Percentiles rank a stretch among this genome's conserved stretches.
Evolutionary conservation across 176 grass and related monocot genomes (phyloP).

Genomic region (Musa schizocarpa): DNA sequence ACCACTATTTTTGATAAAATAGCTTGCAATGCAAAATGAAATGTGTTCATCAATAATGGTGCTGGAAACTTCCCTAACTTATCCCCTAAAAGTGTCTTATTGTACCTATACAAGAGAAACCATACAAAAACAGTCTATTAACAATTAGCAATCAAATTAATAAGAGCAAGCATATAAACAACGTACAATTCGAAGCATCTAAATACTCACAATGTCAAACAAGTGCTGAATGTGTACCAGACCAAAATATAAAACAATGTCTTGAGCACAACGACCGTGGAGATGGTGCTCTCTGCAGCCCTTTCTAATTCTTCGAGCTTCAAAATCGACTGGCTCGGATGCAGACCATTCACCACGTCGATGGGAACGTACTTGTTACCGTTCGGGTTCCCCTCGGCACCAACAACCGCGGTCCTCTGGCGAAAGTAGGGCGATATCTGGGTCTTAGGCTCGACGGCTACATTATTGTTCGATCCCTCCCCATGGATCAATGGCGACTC

Average conservation of each 20-base stretch:
- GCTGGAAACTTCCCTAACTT: constrained; percentile 96
- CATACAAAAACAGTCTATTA: neutral
- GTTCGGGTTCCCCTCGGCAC: neutral
- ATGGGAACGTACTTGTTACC: neutral
- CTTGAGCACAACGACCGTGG: neutral
- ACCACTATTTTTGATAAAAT: constrained; percentile 74
- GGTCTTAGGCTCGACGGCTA: neutral
- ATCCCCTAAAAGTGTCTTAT: constrained; percentile 91
- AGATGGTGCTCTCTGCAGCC: neutral
- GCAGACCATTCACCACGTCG: neutral
- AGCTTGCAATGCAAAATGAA: constrained; percentile 95
- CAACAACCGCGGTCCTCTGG: neutral
- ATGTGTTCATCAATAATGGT: constrained; percentile 94
- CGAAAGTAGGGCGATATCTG: constrained; percentile 38
- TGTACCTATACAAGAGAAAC: constrained; percentile 49
- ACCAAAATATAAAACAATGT: constrained; percentile 74
- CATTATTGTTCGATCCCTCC: neutral
- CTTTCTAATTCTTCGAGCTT: constrained; percentile 3
- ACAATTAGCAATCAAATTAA: too few relatives aligned
- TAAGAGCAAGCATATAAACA: neutral
- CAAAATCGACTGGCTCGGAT: neutral
- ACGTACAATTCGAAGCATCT: neutral
- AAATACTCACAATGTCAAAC: constrained; percentile 85
- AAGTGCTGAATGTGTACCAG: constrained; percentile 98
- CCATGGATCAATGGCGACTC: neutral